Evolutionary conservation across 228 moss, liverwort and hornwort species (phyloP).

Genomic region (Sphagnum magellanicum): DNA sequence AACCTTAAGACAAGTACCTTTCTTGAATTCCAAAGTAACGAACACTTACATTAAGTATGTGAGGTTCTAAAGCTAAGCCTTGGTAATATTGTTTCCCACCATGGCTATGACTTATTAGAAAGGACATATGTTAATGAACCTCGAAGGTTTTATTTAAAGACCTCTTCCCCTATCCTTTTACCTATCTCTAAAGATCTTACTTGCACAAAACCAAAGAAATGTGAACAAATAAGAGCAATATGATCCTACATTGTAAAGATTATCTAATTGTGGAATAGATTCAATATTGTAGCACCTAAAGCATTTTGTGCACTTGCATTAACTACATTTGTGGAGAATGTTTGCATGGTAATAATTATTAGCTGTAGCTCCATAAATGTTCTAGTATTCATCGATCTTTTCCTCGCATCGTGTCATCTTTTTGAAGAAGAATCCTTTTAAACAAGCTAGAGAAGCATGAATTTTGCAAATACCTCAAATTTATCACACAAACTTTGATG

Average conservation of each 20-base stretch:
- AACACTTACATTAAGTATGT: slow-evolving; percentile 76
- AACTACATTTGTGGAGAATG: slow-evolving; percentile 54
- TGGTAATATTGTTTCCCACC: slow-evolving; percentile 76
- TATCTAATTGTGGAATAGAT: slow-evolving; percentile 85
- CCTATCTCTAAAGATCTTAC: neutral
- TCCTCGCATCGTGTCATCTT: neutral
- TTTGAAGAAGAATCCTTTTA: too few relatives aligned
- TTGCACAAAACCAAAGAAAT: neutral
- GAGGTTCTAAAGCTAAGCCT: slow-evolving; percentile 79
- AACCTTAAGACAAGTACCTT: slow-evolving; percentile 23
- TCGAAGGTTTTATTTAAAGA: neutral
- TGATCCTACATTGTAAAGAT: neutral
- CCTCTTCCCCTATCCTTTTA: too few relatives aligned
- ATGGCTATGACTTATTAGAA: slow-evolving; percentile 59
- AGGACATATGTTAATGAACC: slow-evolving; percentile 5
- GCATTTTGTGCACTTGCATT: slow-evolving; percentile 54
- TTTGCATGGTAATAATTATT: slow-evolving; percentile 90
- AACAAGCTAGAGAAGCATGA: neutral
- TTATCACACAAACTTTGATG: too few relatives aligned
- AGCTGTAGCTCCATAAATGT: slow-evolving; percentile 29
- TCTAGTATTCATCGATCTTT: neutral
- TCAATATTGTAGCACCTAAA: slow-evolving; percentile 76
- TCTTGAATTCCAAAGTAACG: slow-evolving; percentile 88
- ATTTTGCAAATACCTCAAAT: too few relatives aligned
- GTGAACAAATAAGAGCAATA: too few relatives aligned